These are phyloP conservation scores for Colletotrichum limetticola DNA, from an alignment of 2,329 filamentous ascomycete genomes.

Conservation along the genomic window DNA sequence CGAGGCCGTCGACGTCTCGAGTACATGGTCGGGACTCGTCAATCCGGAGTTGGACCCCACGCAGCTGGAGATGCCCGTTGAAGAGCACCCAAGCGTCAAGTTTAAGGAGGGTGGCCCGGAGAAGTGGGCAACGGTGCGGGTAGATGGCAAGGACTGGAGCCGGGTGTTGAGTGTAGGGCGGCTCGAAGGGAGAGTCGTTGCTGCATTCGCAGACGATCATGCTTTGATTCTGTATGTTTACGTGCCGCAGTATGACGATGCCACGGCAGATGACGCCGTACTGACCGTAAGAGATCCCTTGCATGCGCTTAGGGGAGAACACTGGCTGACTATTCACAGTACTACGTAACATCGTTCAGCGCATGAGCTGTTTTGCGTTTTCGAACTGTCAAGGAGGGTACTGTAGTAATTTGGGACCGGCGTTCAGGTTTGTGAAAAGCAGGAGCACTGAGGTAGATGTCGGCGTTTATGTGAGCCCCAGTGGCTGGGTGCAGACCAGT, in stretches of 20 bases:
- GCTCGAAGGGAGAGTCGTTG: slow-evolving; percentile 90
- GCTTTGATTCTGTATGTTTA: slow-evolving; percentile 88
- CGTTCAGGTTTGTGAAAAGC: background rate
- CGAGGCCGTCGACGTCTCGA: slow-evolving; percentile 86
- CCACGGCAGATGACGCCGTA: slow-evolving; percentile 74
- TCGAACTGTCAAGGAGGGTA: background rate
- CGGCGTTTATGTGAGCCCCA: background rate
- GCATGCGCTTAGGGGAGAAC: too few species aligned
- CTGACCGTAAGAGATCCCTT: slow-evolving; percentile 69
- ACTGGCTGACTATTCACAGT: slow-evolving; percentile 39
- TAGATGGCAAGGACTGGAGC: slow-evolving; percentile 95
- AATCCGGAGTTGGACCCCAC: slow-evolving; percentile 89
- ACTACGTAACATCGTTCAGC: slow-evolving; percentile 53
- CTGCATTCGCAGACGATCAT: slow-evolving; percentile 85
- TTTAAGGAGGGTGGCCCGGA: slow-evolving; percentile 83
- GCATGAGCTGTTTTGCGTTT: slow-evolving; percentile 35
- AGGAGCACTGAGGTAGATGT: background rate
- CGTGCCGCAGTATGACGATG: slow-evolving; percentile 76
- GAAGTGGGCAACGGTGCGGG: slow-evolving; percentile 87
- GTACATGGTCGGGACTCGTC: slow-evolving; percentile 84
- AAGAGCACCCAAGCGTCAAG: slow-evolving; percentile 82
- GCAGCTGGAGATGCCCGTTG: slow-evolving; percentile 77
- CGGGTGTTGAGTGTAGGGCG: slow-evolving; percentile 92
- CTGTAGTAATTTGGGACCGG: background rate
- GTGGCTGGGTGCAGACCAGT: background rate